phyloP scores from a whole-genome alignment of 2,329 filamentous ascomycete species.

The Nemania sp. region DNA sequence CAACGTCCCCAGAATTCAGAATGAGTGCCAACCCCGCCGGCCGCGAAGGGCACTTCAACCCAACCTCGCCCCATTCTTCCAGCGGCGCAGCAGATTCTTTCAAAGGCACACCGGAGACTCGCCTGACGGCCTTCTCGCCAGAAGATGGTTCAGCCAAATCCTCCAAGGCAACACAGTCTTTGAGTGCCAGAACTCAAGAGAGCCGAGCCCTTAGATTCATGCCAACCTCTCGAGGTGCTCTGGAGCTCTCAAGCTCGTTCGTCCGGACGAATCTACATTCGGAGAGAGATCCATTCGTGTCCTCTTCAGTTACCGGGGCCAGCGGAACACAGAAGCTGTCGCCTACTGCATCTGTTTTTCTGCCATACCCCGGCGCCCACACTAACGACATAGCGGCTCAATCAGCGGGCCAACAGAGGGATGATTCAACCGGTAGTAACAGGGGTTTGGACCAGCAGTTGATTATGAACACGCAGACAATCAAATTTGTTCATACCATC shows the following conservation, averaged over 20 bases:
- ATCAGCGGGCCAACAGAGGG: conserved; percentile 25
- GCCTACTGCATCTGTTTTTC: conserved; percentile 66
- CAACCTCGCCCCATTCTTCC: conserved; percentile 57
- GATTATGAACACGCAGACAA: conserved; percentile 21
- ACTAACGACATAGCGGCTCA: conserved; percentile 25
- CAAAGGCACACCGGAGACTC: conserved; percentile 68
- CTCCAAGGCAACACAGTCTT: conserved; percentile 43
- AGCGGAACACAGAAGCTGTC: conserved; percentile 58
- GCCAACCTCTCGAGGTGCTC: conserved; percentile 31
- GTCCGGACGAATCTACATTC: conserved; percentile 31
- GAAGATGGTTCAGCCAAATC: conserved; percentile 57
- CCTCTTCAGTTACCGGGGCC: conserved; percentile 40
- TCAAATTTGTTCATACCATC: conserved; percentile 39
- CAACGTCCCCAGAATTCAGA: not conserved
- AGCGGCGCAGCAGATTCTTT: conserved; percentile 59
- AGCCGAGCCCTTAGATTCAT: conserved; percentile 33
- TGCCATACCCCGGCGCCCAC: conserved; percentile 48
- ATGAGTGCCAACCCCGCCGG: conserved; percentile 44
- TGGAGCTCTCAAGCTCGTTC: conserved; percentile 32
- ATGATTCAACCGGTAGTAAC: conserved; percentile 20
- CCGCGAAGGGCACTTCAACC: conserved; percentile 49
- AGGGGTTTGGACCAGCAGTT: conserved; percentile 20
- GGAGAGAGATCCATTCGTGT: conserved; percentile 60
- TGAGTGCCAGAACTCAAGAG: conserved; percentile 41
- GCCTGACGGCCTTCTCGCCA: conserved; percentile 66